Percentiles rank a stretch among this genome's conserved stretches.
These are phyloP conservation scores for Diaporthe amygdali DNA, from an alignment of 2,329 filamentous ascomycete genomes.

Conservation along the genomic window DNA sequence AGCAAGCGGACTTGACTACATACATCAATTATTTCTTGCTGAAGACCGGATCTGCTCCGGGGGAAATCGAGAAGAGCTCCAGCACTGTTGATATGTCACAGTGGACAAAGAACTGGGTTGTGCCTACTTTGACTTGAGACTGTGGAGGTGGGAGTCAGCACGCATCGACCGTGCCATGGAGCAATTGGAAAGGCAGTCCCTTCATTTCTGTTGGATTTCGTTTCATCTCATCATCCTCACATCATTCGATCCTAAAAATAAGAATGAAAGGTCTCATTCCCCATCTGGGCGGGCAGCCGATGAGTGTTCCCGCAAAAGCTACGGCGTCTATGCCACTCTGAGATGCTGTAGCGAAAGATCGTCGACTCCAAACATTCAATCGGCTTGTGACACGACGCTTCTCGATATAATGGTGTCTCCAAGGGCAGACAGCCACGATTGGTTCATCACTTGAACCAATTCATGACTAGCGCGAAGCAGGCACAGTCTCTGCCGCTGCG, in stretches of 20 bases:
- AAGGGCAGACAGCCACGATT: background rate
- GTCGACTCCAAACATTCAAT: background rate
- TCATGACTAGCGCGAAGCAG: background rate
- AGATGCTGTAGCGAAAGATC: background rate
- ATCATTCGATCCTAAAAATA: background rate
- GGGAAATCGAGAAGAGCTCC: slow-evolving; percentile 43
- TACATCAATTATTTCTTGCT: slow-evolving; percentile 63
- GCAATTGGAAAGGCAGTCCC: background rate
- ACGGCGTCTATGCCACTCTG: background rate
- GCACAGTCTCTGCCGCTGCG: background rate
- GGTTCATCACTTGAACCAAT: background rate
- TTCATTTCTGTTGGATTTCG: background rate
- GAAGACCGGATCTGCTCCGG: slow-evolving; percentile 37
- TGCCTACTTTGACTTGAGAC: slow-evolving; percentile 41
- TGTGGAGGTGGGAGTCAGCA: background rate
- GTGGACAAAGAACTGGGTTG: slow-evolving; percentile 46
- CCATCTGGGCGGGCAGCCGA: background rate
- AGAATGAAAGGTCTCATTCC: background rate
- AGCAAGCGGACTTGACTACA: slow-evolving; percentile 55
- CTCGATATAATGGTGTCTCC: too few species aligned
- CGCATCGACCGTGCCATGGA: background rate
- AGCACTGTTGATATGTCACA: slow-evolving; percentile 42
- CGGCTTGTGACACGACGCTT: background rate
- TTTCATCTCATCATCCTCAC: background rate
- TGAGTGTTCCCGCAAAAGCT: background rate